Evolutionary conservation across 345 rosid species (phyloP).

Genomic region (Acer campestre): DNA sequence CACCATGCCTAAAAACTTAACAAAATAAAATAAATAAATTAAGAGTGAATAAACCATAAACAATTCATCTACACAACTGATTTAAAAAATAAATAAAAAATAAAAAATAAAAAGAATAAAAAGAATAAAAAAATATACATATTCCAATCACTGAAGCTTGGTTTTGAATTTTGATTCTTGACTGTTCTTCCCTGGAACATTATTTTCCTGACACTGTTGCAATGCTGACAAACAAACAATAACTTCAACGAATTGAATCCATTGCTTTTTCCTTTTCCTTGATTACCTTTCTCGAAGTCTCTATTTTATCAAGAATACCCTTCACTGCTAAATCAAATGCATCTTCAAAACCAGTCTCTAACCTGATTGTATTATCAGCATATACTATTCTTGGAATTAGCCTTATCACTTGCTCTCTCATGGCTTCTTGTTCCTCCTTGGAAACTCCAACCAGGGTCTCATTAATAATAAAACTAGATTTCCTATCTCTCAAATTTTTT

Average conservation of each 20-base stretch:
- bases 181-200: too few relatives aligned
- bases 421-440: slow-evolving; percentile 4
- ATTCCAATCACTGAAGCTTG: neutral
- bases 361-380: neutral
- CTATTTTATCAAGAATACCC: slow-evolving; percentile 26
- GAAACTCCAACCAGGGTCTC: slow-evolving; percentile 21
- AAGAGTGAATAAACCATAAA: neutral
- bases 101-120: too few relatives aligned
- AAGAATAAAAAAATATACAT: neutral
- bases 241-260: too few relatives aligned
- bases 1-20: neutral
- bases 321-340: slow-evolving; percentile 36
- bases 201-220: too few relatives aligned
- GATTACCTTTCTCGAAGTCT: neutral
- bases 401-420: slow-evolving; percentile 28
- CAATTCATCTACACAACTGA: neutral
- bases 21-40: neutral
- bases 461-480: neutral
- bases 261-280: neutral
- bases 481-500: neutral
- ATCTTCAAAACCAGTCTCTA: slow-evolving; percentile 25
- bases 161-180: too few relatives aligned
- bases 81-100: neutral
- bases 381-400: slow-evolving; percentile 34
- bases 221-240: too few relatives aligned